phyloP scores from a whole-genome alignment of 2,329 filamentous ascomycete species.

The Nemania sp. region DNA sequence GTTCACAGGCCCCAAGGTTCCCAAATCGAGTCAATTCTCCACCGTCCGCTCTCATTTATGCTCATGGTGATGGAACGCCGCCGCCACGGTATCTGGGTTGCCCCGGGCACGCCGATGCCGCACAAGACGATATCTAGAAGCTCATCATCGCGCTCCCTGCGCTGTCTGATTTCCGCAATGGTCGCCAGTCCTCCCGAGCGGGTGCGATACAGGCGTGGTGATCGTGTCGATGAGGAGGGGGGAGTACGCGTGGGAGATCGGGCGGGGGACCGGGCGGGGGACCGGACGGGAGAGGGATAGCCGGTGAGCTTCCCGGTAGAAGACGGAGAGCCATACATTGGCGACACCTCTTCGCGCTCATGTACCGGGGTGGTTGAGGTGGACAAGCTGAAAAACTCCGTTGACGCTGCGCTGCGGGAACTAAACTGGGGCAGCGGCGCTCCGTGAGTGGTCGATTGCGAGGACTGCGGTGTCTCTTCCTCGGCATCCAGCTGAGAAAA shows the following conservation, averaged over 20 bases:
- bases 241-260: constrained; percentile 7
- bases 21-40: constrained; percentile 43
- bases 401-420: constrained; percentile 13
- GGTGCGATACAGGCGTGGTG: constrained; percentile 34
- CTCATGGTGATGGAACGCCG: constrained; percentile 41
- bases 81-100: neutral
- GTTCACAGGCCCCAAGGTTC: constrained; percentile 25
- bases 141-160: constrained; percentile 39
- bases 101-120: constrained; percentile 42
- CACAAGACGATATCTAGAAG: constrained; percentile 44
- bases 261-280: neutral
- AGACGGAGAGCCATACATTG: constrained; percentile 9
- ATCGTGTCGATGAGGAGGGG: constrained; percentile 10
- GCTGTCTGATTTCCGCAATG: constrained; percentile 31
- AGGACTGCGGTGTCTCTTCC: constrained; percentile 30
- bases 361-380: constrained; percentile 3
- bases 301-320: constrained; percentile 13
- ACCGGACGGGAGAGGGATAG: constrained; percentile 7
- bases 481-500: constrained; percentile 27
- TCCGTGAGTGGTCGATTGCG: constrained; percentile 20
- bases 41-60: constrained; percentile 46
- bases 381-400: constrained; percentile 6
- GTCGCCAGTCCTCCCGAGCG: constrained; percentile 37
- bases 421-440: constrained; percentile 18
- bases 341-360: constrained; percentile 6